phyloP scores from a whole-genome alignment of 768 basidiomycete genomes.

The Artomyces pyxidatus region DNA sequence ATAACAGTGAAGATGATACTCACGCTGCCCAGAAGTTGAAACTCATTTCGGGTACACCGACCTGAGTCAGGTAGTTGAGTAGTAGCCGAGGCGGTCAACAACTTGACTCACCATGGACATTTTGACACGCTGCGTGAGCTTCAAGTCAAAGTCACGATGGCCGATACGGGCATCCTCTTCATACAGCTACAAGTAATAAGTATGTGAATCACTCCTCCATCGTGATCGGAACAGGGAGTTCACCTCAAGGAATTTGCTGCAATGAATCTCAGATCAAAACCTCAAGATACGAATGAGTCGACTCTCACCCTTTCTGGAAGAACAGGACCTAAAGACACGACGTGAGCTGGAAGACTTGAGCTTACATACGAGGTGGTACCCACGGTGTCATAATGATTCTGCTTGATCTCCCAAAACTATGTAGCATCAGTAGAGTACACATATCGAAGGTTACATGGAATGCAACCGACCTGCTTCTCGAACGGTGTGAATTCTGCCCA shows the following conservation, averaged over 20 bases:
- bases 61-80: slow-evolving; percentile 32
- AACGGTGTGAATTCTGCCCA: slow-evolving; percentile 91
- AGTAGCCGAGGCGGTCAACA: not conserved
- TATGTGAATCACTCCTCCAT: not conserved
- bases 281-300: not conserved
- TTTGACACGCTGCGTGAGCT: slow-evolving; percentile 86
- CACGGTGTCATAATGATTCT: slow-evolving; percentile 93
- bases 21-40: slow-evolving; percentile 93
- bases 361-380: slow-evolving; percentile 21
- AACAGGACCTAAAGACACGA: slow-evolving; percentile 58
- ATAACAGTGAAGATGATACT: slow-evolving; percentile 23
- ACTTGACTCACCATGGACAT: slow-evolving; percentile 83
- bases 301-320: slow-evolving; percentile 89
- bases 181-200: slow-evolving; percentile 46
- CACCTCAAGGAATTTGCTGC: slow-evolving; percentile 77
- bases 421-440: not conserved
- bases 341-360: slow-evolving; percentile 3
- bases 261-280: slow-evolving; percentile 18
- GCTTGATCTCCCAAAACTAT: slow-evolving; percentile 72
- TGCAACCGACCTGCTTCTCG: slow-evolving; percentile 61
- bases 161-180: slow-evolving; percentile 93
- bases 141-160: slow-evolving; percentile 91
- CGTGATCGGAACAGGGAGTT: not conserved
- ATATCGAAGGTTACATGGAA: not conserved
- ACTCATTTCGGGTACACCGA: slow-evolving; percentile 90